Percentiles rank a stretch among this genome's conserved stretches.
Conservation (phyloP, 306 rosid species). For the Mimosa bimucronata region DNA sequence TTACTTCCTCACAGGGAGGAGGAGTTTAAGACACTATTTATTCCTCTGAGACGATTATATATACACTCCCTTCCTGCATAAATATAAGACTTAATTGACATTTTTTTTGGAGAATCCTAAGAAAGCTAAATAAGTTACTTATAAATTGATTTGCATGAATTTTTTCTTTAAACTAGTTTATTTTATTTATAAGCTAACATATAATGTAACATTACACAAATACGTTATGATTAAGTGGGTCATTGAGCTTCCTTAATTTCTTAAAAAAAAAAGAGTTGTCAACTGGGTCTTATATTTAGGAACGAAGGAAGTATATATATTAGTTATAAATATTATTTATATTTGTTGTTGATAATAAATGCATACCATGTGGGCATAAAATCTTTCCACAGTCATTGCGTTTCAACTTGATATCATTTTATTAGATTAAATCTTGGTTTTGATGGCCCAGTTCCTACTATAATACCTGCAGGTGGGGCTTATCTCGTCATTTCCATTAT, state of each 20-base stretch:
- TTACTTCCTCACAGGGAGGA: background rate
- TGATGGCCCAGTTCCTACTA: slow-evolving; percentile 25
- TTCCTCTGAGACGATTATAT: slow-evolving; percentile 18
- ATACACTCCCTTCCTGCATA: too few relatives aligned
- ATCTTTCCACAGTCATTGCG: background rate
- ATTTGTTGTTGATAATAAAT: background rate
- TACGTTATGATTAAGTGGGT: too few relatives aligned
- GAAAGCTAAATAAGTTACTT: too few relatives aligned
- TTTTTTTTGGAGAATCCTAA: too few relatives aligned
- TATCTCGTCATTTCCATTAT: slow-evolving; percentile 94
- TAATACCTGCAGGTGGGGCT: slow-evolving; percentile 88
- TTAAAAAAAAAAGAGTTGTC: too few relatives aligned
- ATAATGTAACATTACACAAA: too few relatives aligned
- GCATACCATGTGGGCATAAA: slow-evolving; percentile 14
- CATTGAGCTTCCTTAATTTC: too few relatives aligned
- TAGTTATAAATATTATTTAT: background rate
- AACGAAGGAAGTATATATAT: background rate
- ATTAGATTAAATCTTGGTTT: background rate
- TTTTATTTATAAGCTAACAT: too few relatives aligned
- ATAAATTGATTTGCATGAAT: too few relatives aligned
- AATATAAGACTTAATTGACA: too few relatives aligned
- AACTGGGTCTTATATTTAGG: too few relatives aligned
- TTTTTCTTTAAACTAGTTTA: too few relatives aligned
- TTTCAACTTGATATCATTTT: slow-evolving; percentile 24
- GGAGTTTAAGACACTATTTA: slow-evolving; percentile 24